Percentiles rank a stretch among this genome's conserved stretches.
phyloP scores from a whole-genome alignment of 257 asterid genomes.

The Scutellaria barbata region DNA sequence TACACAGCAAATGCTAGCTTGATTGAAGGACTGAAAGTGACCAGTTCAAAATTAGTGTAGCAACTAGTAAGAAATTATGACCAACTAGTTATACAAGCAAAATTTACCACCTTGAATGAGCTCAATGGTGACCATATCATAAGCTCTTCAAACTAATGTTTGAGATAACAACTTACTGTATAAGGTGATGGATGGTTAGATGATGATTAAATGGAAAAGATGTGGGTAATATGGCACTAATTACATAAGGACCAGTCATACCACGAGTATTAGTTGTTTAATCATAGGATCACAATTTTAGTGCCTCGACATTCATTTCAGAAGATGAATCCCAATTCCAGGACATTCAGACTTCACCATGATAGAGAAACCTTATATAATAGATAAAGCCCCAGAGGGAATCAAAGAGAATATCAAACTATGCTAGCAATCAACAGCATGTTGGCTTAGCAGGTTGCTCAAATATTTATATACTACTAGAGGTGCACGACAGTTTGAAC shows the following conservation, averaged over 20 bases:
- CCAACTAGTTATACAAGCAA: slow-evolving; percentile 1
- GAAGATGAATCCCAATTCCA: slow-evolving; percentile 2
- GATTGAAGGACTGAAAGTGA: not conserved
- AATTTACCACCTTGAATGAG: not conserved
- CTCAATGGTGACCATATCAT: not conserved
- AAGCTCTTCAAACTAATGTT: slow-evolving; percentile 14
- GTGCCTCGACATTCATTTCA: slow-evolving; percentile 2
- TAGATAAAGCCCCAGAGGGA: not conserved
- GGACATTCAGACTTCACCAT: not conserved
- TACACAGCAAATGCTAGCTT: not conserved
- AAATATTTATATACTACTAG: too few species aligned
- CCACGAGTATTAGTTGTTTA: not conserved
- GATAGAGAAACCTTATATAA: not conserved
- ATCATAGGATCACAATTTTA: not conserved
- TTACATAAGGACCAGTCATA: not conserved
- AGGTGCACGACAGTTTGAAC: too few species aligned
- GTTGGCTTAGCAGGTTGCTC: not conserved
- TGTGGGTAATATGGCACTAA: slow-evolving; percentile 1
- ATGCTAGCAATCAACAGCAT: not conserved
- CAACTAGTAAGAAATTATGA: not conserved
- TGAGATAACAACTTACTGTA: not conserved
- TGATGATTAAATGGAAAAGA: not conserved
- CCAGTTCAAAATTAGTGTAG: slow-evolving; percentile 7
- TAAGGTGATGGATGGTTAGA: not conserved
- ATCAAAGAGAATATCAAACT: not conserved